Percentiles rank a stretch among this genome's conserved stretches.
phyloP scores from a whole-genome alignment of 257 asterid genomes.

The Orobanche coerulescens region DNA sequence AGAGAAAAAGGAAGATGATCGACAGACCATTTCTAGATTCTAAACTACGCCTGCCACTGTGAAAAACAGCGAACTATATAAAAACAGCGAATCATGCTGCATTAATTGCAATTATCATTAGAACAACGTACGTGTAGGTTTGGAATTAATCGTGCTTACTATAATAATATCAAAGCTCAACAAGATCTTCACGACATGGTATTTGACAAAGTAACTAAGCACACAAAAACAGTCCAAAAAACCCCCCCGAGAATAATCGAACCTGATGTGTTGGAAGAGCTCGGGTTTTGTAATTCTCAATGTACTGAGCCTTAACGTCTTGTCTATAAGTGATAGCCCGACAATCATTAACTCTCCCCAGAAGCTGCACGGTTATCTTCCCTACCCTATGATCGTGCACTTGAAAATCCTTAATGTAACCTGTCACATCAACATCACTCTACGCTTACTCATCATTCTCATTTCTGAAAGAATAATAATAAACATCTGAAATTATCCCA shows the following conservation, averaged over 20 bases:
- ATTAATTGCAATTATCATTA: not conserved
- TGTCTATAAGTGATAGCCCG: conserved; percentile 78
- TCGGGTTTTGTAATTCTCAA: conserved; percentile 54
- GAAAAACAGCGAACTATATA: no score
- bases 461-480: not conserved
- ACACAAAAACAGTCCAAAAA: conserved; percentile 1
- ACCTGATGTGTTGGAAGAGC: conserved; percentile 93
- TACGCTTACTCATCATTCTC: conserved; percentile 15
- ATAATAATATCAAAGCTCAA: not conserved
- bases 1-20: not conserved
- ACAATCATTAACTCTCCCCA: conserved; percentile 85
- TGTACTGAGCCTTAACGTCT: conserved; percentile 56
- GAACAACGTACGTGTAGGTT: not conserved
- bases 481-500: not conserved
- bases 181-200: not conserved
- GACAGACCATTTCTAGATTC: not conserved
- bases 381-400: conserved; percentile 77
- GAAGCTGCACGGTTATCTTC: conserved; percentile 70
- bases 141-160: not conserved
- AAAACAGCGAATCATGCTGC: conserved; percentile 1
- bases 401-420: conserved; percentile 78
- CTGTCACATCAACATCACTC: conserved; percentile 37
- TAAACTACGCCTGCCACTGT: not conserved
- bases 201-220: not conserved
- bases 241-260: conserved; percentile 6